These are phyloP conservation scores for Tricholoma hemisulphureum DNA, from an alignment of 768 basidiomycete genomes.

Conservation along the genomic window DNA sequence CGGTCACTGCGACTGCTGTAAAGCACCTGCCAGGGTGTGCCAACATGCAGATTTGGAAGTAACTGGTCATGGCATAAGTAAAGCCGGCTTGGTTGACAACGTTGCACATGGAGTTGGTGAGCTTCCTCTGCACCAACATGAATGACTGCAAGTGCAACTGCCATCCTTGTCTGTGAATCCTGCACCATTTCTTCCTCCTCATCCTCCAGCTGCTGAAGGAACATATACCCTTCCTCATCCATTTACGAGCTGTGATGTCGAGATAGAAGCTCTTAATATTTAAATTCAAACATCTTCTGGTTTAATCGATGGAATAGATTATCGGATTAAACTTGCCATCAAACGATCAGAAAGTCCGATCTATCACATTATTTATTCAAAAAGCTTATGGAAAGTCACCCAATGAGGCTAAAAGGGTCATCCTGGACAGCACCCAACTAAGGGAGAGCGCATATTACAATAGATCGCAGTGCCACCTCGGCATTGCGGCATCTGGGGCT, in stretches of 20 bases:
- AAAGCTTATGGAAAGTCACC: slow-evolving; percentile 10
- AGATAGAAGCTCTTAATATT: background rate
- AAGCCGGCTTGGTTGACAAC: slow-evolving; percentile 10
- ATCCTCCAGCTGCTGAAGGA: slow-evolving; percentile 2
- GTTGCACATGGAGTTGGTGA: background rate
- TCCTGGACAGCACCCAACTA: no score
- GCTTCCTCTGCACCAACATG: no score
- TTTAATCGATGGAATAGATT: slow-evolving; percentile 5
- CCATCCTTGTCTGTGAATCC: slow-evolving; percentile 4
- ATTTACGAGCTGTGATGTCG: slow-evolving; percentile 14
- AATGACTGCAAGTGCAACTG: no score
- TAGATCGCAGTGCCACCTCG: no score
- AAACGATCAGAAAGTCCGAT: background rate
- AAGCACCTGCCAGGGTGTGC: slow-evolving; percentile 37
- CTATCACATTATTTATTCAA: slow-evolving; percentile 1
- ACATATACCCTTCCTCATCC: background rate
- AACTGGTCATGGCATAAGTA: no score
- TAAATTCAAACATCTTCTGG: slow-evolving; percentile 6
- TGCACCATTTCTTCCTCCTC: slow-evolving; percentile 1
- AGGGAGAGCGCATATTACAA: no score
- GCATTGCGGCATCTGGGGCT: no score
- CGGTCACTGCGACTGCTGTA: slow-evolving; percentile 31
- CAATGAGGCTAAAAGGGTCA: slow-evolving; percentile 24
- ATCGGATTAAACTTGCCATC: slow-evolving; percentile 5
- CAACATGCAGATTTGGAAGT: slow-evolving; percentile 23